phyloP scores from a whole-genome alignment of 208 protist genomes.

The Trypanosomatidae sp. region DNA sequence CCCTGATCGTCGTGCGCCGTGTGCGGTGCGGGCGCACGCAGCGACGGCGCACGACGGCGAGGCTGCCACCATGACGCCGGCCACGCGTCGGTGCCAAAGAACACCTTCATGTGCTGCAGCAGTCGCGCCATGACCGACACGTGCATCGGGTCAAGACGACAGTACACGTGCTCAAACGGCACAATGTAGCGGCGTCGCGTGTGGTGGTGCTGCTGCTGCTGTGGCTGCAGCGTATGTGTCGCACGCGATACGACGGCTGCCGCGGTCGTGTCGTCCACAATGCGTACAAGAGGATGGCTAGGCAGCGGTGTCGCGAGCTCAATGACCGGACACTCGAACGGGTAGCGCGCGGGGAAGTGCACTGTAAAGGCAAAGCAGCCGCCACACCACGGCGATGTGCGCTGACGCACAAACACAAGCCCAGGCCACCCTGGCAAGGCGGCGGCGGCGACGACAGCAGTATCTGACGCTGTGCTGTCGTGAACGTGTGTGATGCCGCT shows the following conservation, averaged over 20 bases:
- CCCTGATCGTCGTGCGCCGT: neutral
- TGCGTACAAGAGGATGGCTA: conserved; percentile 46
- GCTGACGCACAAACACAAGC: conserved; percentile 20
- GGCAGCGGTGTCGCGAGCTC: conserved; percentile 16
- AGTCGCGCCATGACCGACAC: conserved; percentile 47
- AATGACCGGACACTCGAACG: conserved; percentile 43
- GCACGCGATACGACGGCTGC: neutral
- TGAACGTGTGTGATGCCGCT: neutral
- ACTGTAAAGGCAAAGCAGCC: conserved; percentile 48
- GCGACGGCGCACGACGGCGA: no score
- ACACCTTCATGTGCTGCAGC: conserved; percentile 26
- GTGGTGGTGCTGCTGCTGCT: neutral
- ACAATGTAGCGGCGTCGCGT: conserved; percentile 5
- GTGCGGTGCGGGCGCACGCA: neutral
- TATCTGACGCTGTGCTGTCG: no score
- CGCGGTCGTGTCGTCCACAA: neutral
- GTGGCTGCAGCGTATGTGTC: no score
- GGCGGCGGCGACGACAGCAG: no score
- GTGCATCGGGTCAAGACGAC: conserved; percentile 43
- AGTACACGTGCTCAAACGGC: conserved; percentile 45
- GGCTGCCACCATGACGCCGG: conserved; percentile 5
- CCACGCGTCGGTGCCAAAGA: conserved; percentile 51
- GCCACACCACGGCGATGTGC: conserved; percentile 46
- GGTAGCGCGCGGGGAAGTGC: conserved; percentile 39
- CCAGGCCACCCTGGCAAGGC: conserved; percentile 22